Percentiles rank a stretch among this genome's conserved stretches.
These are phyloP conservation scores for Xylariaceae sp. DNA, from an alignment of 2,329 filamentous ascomycete genomes.

Conservation along the genomic window DNA sequence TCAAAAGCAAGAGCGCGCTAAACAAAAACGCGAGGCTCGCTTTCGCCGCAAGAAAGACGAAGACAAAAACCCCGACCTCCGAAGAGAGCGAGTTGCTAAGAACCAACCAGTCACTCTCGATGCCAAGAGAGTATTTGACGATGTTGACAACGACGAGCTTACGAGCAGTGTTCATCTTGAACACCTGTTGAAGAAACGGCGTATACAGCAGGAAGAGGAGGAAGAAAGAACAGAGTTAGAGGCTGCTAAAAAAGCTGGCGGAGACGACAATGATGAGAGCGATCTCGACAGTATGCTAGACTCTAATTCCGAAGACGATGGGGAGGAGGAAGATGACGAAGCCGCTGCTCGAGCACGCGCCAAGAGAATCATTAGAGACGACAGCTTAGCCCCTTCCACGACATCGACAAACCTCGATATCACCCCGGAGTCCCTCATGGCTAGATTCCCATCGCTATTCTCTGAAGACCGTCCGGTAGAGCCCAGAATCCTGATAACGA, in stretches of 20 bases:
- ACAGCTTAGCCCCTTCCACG: constrained; percentile 54
- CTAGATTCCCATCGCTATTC: constrained; percentile 62
- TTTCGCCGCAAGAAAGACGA: constrained; percentile 81
- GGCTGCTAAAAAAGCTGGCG: constrained; percentile 35
- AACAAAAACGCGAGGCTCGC: constrained; percentile 69
- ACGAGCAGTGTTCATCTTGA: constrained; percentile 55
- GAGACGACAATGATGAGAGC: constrained; percentile 50
- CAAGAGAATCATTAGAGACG: constrained; percentile 43
- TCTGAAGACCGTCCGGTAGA: constrained; percentile 53
- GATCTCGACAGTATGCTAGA: constrained; percentile 79
- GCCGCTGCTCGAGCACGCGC: constrained; percentile 41
- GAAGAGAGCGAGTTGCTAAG: constrained; percentile 66
- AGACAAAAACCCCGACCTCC: constrained; percentile 72
- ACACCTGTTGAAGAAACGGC: constrained; percentile 51
- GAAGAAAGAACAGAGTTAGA: constrained; percentile 41
- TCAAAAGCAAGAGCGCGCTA: constrained; percentile 72
- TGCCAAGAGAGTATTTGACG: constrained; percentile 86
- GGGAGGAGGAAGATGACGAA: constrained; percentile 41
- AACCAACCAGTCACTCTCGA: constrained; percentile 83
- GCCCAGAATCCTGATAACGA: constrained; percentile 91
- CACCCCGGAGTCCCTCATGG: constrained; percentile 55
- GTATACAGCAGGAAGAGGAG: constrained; percentile 46
- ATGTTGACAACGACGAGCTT: constrained; percentile 60
- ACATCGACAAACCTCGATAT: constrained; percentile 62
- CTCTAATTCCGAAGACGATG: constrained; percentile 49